Base-by-base conservation (phyloP, 495 filamentous ascomycete species). In the Aspergillus leporis region DNA sequence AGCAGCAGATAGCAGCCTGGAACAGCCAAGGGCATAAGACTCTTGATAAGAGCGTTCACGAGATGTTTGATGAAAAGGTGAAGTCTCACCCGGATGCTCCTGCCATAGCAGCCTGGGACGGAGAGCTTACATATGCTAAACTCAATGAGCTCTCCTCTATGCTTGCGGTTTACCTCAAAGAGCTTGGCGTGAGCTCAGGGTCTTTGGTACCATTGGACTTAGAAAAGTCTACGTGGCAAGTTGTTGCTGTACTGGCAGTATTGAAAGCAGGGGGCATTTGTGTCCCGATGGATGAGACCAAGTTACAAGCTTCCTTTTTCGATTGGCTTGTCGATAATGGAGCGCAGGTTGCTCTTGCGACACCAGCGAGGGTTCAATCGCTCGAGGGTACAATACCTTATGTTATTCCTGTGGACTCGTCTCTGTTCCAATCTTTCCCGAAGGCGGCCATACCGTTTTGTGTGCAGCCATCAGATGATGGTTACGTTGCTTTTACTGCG, bases 401-500 rank as follows among this genome's bases (percentile, higher is more conserved):
- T 43, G 77, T 81, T 10, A 66, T 82, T 13, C 56, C 70, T 0
- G 66, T 82, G 23, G 72, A 69, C 28, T 65, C 66, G 45, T 65
- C 70, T 30, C 68, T 78, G 0, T 73, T 81, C 3, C 66, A 77
- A 23, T 70, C 70, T 28, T 68, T 80, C 8, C 61, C 67, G 10
- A 52, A 69, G 22, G 59, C 51, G 13, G 45, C 61, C 22, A 5
- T 3, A 1, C 56, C 43, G 32, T 55, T 7, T 25, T 65, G 1
- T 50, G 58, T 5, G 66, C 70, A 25, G 60, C 52, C 66, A 13
- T 69, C 60, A 0, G 65, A 77, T 53, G 58, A 74, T 52, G 63
- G 61, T 16, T 89, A 82, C 61, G 68, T 86, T n/a, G 73, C 84
- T 22, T 87, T 81, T 60, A 87, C 86, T 5, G 81, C 80, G 45